phyloP scores from a whole-genome alignment of 148 eudicot genomes.

The Rhododendron griersonianum region DNA sequence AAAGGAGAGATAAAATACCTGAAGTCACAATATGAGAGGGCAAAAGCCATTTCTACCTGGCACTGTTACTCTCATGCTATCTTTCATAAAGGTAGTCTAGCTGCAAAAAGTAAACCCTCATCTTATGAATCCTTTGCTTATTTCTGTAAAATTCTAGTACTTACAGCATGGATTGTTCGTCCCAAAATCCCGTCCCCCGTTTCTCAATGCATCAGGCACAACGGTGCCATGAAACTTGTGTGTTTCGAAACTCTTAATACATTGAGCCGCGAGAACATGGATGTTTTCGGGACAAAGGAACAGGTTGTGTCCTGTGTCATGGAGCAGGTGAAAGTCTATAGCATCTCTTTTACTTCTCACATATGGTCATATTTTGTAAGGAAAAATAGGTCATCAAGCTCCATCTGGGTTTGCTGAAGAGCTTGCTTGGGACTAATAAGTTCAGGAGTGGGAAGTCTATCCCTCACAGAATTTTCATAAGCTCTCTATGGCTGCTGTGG shows the following conservation, averaged over 20 bases:
- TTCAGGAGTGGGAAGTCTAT: too few species aligned
- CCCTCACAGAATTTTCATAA: too few species aligned
- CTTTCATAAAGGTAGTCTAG: background rate
- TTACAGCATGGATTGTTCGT: background rate
- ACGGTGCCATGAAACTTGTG: background rate
- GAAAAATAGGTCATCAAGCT: too few species aligned
- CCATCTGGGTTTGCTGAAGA: too few species aligned
- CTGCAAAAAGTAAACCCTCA: background rate
- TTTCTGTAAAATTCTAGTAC: background rate
- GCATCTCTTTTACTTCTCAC: too few species aligned
- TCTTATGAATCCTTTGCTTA: background rate
- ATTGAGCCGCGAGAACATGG: too few species aligned
- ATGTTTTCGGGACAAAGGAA: too few species aligned
- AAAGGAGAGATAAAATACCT: background rate
- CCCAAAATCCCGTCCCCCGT: background rate
- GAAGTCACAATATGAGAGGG: background rate
- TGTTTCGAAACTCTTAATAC: background rate
- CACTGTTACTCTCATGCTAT: background rate
- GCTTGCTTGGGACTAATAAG: too few species aligned
- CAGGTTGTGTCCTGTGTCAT: too few species aligned
- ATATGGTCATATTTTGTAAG: too few species aligned
- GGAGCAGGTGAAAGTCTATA: too few species aligned
- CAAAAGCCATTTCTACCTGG: background rate
- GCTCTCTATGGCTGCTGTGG: too few species aligned
- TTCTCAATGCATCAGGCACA: background rate